Evolutionary conservation across 2,329 filamentous ascomycete species (phyloP).

Genomic region (Trichoderma semiorbis): DNA sequence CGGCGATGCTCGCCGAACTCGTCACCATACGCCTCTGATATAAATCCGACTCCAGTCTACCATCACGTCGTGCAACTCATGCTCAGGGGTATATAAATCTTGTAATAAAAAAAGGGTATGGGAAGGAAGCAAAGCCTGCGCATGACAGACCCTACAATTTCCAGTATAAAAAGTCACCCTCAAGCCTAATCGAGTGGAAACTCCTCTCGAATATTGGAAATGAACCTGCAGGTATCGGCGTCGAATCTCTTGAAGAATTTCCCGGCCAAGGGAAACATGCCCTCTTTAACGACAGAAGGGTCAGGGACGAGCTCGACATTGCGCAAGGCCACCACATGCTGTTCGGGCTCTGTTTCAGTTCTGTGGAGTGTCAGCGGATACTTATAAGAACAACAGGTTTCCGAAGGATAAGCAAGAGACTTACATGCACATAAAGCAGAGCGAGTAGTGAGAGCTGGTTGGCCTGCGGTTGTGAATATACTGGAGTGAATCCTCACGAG

Average conservation of each 20-base stretch:
- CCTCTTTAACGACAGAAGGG: constrained; percentile 44
- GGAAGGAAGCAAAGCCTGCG: neutral
- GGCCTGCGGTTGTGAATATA: neutral
- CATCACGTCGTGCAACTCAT: neutral
- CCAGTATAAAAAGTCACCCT: neutral
- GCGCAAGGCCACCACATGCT: constrained; percentile 56
- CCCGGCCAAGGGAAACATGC: constrained; percentile 69
- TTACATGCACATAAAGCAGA: constrained; percentile 79
- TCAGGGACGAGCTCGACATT: constrained; percentile 66
- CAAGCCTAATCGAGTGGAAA: constrained; percentile 75
- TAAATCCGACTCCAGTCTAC: neutral
- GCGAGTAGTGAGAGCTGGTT: constrained; percentile 37
- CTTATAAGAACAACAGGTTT: accelerated
- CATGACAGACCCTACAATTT: neutral
- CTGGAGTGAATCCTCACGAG: neutral
- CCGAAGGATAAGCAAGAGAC: constrained; percentile 35
- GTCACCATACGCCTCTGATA: neutral
- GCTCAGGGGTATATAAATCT: neutral
- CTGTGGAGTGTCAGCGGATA: constrained; percentile 21
- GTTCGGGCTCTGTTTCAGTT: constrained; percentile 33
- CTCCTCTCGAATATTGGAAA: constrained; percentile 76
- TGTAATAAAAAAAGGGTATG: neutral
- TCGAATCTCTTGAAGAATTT: constrained; percentile 90
- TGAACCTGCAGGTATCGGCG: constrained; percentile 59
- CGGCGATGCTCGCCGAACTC: neutral